phyloP scores from a whole-genome alignment of 768 basidiomycete species.

The Cubamyces sp. region DNA sequence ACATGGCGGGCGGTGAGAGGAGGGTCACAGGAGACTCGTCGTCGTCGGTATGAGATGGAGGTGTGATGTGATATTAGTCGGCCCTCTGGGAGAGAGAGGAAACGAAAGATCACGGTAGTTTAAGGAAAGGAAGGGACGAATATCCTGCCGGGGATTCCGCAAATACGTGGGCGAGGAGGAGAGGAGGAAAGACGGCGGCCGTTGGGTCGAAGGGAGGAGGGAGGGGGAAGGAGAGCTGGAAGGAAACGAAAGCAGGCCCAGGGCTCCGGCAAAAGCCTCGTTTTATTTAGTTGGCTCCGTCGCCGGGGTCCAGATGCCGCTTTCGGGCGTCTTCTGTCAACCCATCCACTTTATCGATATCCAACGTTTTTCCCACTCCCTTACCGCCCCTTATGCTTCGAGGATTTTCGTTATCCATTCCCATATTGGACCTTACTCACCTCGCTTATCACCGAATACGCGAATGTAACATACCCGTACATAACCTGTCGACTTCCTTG shows the following conservation, averaged over 20 bases:
- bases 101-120: constrained; percentile 13
- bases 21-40: constrained; percentile 9
- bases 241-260: constrained; percentile 18
- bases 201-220: constrained; percentile 24
- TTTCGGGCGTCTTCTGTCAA: constrained; percentile 9
- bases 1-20: constrained; percentile 41
- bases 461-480: too few species aligned
- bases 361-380: constrained; percentile 1
- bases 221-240: constrained; percentile 19
- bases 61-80: constrained; percentile 11
- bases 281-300: constrained; percentile 30
- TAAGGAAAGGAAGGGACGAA: constrained; percentile 31
- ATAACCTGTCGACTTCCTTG: too few species aligned
- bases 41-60: constrained; percentile 11
- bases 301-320: constrained; percentile 27
- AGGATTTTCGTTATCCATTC: neutral
- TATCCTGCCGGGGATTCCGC: constrained; percentile 26
- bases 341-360: constrained; percentile 2
- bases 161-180: constrained; percentile 14
- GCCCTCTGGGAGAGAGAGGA: constrained; percentile 20
- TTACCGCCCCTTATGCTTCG: constrained; percentile 2
- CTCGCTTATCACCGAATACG: neutral
- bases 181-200: constrained; percentile 24
- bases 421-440: constrained; percentile 5
- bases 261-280: constrained; percentile 25